phyloP scores from a whole-genome alignment of 2,329 filamentous ascomycete genomes.

The Verticillium albo-atrum region DNA sequence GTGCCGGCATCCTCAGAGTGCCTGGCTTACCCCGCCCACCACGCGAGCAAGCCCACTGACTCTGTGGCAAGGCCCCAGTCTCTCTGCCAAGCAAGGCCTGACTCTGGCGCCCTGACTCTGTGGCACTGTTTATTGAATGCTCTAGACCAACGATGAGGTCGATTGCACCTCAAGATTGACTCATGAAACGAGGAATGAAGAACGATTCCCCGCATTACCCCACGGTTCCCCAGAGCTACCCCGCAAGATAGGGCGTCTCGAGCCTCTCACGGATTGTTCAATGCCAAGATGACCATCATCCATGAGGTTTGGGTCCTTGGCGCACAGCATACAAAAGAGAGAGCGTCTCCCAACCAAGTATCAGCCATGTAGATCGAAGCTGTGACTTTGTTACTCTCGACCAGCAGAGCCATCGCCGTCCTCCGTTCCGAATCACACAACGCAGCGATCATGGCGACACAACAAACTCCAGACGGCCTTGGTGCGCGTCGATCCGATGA shows the following conservation, averaged over 20 bases:
- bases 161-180: not conserved
- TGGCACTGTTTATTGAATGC: not conserved
- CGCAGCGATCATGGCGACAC: not conserved
- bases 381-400: not conserved
- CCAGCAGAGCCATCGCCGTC: not conserved
- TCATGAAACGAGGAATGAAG: not conserved
- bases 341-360: not conserved
- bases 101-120: conserved; percentile 8
- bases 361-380: not conserved
- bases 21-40: not conserved
- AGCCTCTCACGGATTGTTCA: not conserved
- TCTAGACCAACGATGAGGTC: not conserved
- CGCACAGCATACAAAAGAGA: not conserved
- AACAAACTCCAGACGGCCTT: not conserved
- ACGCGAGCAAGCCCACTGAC: too few relatives aligned
- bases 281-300: not conserved
- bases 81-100: not conserved
- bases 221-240: conserved; percentile 4
- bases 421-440: not conserved
- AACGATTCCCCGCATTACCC: conserved; percentile 5
- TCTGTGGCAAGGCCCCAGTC: not conserved
- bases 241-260: not conserved
- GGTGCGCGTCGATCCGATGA: conserved; percentile 1
- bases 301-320: not conserved
- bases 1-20: not conserved